Base-by-base conservation (phyloP, 2,329 filamentous ascomycete genomes). In the Fusarium palustre region DNA sequence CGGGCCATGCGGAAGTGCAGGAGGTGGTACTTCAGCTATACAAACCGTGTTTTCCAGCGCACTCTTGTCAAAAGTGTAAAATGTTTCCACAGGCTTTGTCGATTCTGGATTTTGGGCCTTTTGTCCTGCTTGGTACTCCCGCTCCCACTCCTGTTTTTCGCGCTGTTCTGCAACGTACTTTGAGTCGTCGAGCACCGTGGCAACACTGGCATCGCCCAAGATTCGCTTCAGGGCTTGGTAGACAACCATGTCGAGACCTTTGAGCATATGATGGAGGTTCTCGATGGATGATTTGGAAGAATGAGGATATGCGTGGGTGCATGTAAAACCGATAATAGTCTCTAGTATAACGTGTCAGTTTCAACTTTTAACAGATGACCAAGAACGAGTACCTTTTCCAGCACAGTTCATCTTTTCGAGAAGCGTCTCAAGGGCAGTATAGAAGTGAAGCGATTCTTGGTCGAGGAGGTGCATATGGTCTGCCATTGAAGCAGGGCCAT, bases 231-330 rank as follows among this genome's bases (percentile, higher is more conserved):
- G 53, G 5, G 67, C 68, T 52, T 72, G 58, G 62, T 81, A 86
- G 1, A 84, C 59, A 0, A 79, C 74, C 62, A 83, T 79, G 61
- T 86, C 84, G 1, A 80, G 66, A 1, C 84, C 83, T 68, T 86
- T 87, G 7, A 87, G 74, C 1, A 74, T 72, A 5, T 70, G 72
- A 0, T 81, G 81, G 2, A 84, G 71, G 6, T 66, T 41, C 0
- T 48, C 18, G 1, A 64, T 24, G 1, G 74, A 71, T 7, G 5
- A 70, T 1, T 47, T 22, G 2, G 76, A 78, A 1, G 77, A 76
- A 53, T 86, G 82, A 0, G 83, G 77, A 65, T 87, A 87, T 0
- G 79, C 76, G 55, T 87, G 83, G 5, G 78, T 78, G 60, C 83
- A 86, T 52, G 74, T 79, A 31, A 84, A 79, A 0, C 83, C 85